Conservation (phyloP, 495 filamentous ascomycete genomes). For the Friedmanniomyces simplex region DNA sequence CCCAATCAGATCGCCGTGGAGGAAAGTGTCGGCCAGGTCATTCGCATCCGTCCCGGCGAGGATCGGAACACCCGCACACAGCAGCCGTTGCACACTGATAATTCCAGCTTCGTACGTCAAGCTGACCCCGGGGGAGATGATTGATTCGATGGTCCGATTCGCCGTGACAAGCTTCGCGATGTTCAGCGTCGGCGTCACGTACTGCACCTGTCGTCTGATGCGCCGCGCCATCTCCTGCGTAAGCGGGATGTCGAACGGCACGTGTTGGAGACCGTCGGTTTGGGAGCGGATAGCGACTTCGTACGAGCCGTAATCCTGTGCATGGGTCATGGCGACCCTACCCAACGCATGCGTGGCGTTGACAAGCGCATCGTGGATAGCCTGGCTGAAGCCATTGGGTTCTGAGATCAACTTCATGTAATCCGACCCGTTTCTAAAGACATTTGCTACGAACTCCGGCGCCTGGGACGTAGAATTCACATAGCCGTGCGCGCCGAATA, state of each 20-base stretch:
- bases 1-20: neutral
- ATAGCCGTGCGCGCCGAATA: neutral
- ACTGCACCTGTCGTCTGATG: neutral
- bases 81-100: neutral
- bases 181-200: neutral
- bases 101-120: neutral
- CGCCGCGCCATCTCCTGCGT: neutral
- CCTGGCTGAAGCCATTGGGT: slow-evolving; percentile 1
- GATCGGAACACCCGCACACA: slow-evolving; percentile 9
- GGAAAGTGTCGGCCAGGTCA: neutral
- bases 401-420: slow-evolving; percentile 17
- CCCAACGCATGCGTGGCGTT: slow-evolving; percentile 1
- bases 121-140: neutral
- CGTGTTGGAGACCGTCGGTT: slow-evolving; percentile 5
- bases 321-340: slow-evolving; percentile 4
- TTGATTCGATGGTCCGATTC: neutral
- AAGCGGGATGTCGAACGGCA: neutral
- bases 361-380: slow-evolving; percentile 5
- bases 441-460: neutral
- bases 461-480: slow-evolving; percentile 4
- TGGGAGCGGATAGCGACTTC: neutral
- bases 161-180: neutral
- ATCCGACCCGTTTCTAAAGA: slow-evolving; percentile 9
- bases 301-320: neutral
- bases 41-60: slow-evolving; percentile 14